Base-by-base conservation (phyloP, 1,284 basidiomycete species). In the Coriolopsis trogii region DNA sequence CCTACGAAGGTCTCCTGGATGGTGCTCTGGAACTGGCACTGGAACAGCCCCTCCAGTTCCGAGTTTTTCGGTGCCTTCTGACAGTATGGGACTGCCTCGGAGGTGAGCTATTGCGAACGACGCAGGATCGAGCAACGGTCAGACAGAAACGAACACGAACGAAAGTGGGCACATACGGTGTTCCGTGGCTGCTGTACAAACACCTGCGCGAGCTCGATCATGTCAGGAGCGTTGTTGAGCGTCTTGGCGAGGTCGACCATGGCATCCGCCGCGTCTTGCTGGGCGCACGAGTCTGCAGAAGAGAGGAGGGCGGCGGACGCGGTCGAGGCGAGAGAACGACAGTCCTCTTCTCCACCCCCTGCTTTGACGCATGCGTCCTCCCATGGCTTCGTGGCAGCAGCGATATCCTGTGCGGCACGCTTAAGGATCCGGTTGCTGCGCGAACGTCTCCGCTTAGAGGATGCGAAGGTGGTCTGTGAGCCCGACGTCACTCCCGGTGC, bases 231-330 rank as follows among this genome's bases (percentile, higher is more conserved):
- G 61, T 73, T 81, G 51, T 77, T 75, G 41, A 85, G 74, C 25
- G 71, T 60, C 65, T 85, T 84, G 30, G 79, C 80, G 18, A 85
- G 74, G 60, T 79, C 74, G 55, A 86, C 73, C 79, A 85, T 82
- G 7, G 63, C 59, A 59, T 86, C 84, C 4, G 79, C 83, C 4
- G 77, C 72, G 60, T 85, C 65, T 60, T 85, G 84, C 63, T 86
- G 84, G 10, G 77, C 82, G 59, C 84, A 86, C 33, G 73, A 65
- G 24, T 75, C 77, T 0, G 79, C 76, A 5, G 69, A 77, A 16
- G 79, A 78, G 15, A 84, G 72, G 24, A 85, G 72, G 18, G 79
- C 80, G 10, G 59, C 58, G 56, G 82, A 81, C 0, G 81, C 75
- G 0, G 65, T 71, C 20, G 80, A 69, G 1, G 82, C 76, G 49